Percentiles rank a stretch among this genome's conserved stretches.
These are phyloP conservation scores for Incumbomyces delicatus DNA, from an alignment of 2,329 filamentous ascomycete genomes.

Conservation along the genomic window DNA sequence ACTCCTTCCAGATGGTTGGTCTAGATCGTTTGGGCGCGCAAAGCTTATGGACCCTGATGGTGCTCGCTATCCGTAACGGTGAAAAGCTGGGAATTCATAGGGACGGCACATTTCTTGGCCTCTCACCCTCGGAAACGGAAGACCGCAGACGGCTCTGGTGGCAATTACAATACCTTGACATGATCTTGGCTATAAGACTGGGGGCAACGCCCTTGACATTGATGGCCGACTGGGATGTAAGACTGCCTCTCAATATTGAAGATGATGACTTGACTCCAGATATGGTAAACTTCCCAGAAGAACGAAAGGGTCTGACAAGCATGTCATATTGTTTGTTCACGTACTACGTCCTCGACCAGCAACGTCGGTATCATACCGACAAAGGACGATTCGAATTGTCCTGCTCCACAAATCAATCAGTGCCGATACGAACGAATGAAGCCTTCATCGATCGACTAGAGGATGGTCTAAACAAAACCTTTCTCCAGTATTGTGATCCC, in stretches of 20 bases:
- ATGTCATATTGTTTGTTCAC: slow-evolving; percentile 8
- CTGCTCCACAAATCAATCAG: slow-evolving; percentile 1
- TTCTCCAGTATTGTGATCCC: slow-evolving; percentile 44
- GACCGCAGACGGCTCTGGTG: slow-evolving; percentile 17
- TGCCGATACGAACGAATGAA: slow-evolving; percentile 15
- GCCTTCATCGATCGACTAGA: slow-evolving; percentile 33
- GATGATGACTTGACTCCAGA: slow-evolving; percentile 8
- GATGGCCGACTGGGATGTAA: slow-evolving; percentile 7
- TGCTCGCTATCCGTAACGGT: slow-evolving; percentile 14
- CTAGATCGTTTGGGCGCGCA: slow-evolving; percentile 10
- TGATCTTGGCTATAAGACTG: slow-evolving; percentile 7
- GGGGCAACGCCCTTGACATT: slow-evolving; percentile 9
- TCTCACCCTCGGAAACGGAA: slow-evolving; percentile 14
- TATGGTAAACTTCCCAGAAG: slow-evolving; percentile 8
- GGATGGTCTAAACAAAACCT: slow-evolving; percentile 44
- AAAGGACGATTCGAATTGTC: slow-evolving; percentile 5
- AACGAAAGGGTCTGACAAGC: slow-evolving; percentile 10
- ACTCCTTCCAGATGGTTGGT: slow-evolving; percentile 12
- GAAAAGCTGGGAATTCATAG: slow-evolving; percentile 15
- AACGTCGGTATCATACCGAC: background rate
- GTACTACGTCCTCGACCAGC: slow-evolving; percentile 6
- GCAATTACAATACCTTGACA: slow-evolving; percentile 13
- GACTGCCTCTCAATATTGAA: slow-evolving; percentile 10
- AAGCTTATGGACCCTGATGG: slow-evolving; percentile 14
- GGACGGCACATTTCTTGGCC: slow-evolving; percentile 9